Evolutionary conservation across 2,329 filamentous ascomycete genomes (phyloP), one percentile per base, ranked within the genome.

Genomic region (Taxawa tesnikishii): DNA sequence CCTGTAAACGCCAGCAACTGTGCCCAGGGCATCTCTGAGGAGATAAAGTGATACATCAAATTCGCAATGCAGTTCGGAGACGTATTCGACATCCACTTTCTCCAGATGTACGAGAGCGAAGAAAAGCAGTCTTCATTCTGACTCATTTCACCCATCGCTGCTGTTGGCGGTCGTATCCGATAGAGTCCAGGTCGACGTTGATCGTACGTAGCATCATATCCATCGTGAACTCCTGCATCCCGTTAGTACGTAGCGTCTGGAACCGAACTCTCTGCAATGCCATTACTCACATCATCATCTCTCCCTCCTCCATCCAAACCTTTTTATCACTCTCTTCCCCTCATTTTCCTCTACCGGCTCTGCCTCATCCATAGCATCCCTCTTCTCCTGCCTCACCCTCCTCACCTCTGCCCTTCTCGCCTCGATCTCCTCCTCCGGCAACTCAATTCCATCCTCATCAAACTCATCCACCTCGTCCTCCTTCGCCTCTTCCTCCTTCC

Each of bases 171-270:
- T 78, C 73, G 48, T 70, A 80, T 4, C 75, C 76, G 41, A 82
- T 75, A n/a, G 70, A 47, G 29, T 65, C 56, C 4, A 71, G 53
- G 34, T 79, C 73, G 35, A 81, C 68, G 44, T 78, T 75, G 37
- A 81, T 56, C 17, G 66, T 72, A 41, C 66, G 67, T 11, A 82
- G 61, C 76, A 81, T 80, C 65, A 72, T 73, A 29, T 69, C 73
- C 67, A 82, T 77, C 9, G 73, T 79, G 45, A 80, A 79, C 9
- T 66, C 67, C 73, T 75, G 53, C 38, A 58, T 57, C 54, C 59
- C 54, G n/a, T n/a, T n/a, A n/a, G n/a, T n/a, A n/a, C n/a, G n/a
- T n/a, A n/a, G n/a, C n/a, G n/a, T n/a, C n/a, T n/a, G n/a, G n/a
- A n/a, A n/a, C n/a, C n/a, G n/a, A n/a, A n/a, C n/a, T n/a, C n/a